phyloP scores from a whole-genome alignment of 2,329 filamentous ascomycete species.

The Endocalyx cinctus region DNA sequence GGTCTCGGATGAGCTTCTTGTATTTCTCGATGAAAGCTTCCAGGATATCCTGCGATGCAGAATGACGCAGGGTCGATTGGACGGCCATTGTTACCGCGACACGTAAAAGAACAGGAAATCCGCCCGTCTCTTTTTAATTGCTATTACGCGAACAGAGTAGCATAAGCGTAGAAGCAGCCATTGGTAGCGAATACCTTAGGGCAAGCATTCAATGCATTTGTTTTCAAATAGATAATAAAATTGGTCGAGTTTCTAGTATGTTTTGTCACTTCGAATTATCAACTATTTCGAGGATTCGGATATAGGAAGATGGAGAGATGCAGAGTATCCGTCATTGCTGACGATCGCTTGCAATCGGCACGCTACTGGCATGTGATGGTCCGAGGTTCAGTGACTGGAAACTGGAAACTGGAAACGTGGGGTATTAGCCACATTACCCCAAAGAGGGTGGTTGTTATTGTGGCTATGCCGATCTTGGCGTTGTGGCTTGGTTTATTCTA shows the following conservation, averaged over 20 bases:
- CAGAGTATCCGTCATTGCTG: slow-evolving; percentile 16
- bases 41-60: slow-evolving; percentile 62
- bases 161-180: slow-evolving; percentile 16
- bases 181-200: slow-evolving; percentile 9
- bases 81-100: slow-evolving; percentile 61
- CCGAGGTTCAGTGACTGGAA: slow-evolving; percentile 13
- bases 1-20: slow-evolving; percentile 45
- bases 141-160: no score
- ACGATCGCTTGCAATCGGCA: slow-evolving; percentile 9
- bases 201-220: slow-evolving; percentile 1
- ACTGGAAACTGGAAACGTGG: not conserved
- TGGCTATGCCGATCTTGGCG: no score
- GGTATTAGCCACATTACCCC: no score
- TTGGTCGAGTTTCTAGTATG: no score
- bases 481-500: no score
- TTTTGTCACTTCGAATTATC: no score
- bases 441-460: no score
- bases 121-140: no score
- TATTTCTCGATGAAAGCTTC: slow-evolving; percentile 60
- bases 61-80: slow-evolving; percentile 75
- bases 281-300: no score
- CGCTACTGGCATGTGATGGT: slow-evolving; percentile 16
- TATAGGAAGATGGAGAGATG: slow-evolving; percentile 6
- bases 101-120: slow-evolving; percentile 15
- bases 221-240: no score